Evolutionary conservation across 2,329 filamentous ascomycete species (phyloP).

Genomic region (Calonectria pseudoturangicola): DNA sequence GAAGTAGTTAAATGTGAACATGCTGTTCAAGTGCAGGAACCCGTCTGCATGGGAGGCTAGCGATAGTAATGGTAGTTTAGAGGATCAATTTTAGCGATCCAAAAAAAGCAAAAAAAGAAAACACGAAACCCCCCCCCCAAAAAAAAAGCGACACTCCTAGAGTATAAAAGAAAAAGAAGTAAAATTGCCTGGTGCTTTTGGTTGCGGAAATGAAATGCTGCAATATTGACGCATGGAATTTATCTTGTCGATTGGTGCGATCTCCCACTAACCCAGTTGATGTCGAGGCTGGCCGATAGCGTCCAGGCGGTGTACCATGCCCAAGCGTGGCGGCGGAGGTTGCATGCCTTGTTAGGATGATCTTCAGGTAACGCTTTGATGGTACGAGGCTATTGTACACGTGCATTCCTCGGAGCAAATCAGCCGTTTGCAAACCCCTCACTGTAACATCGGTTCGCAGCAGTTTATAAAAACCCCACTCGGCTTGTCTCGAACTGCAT

Average conservation of each 20-base stretch:
- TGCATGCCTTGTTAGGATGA: constrained; percentile 3
- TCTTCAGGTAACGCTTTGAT: constrained; percentile 3
- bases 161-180: too few relatives aligned
- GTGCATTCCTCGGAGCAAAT: constrained; percentile 23
- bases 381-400: constrained; percentile 12
- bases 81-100: not conserved
- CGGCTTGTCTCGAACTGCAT: constrained; percentile 4
- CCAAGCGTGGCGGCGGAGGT: constrained; percentile 16
- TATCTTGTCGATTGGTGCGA: not conserved
- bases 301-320: constrained; percentile 7
- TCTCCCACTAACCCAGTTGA: not conserved
- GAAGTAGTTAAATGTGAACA: not conserved
- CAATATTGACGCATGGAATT: not conserved
- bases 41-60: not conserved
- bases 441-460: constrained; percentile 11
- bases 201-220: not conserved
- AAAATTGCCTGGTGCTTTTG: not conserved
- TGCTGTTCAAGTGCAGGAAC: not conserved
- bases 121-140: not conserved
- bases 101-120: not conserved
- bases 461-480: not conserved
- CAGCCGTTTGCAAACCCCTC: constrained; percentile 27
- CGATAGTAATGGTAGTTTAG: not conserved
- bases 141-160: not conserved
- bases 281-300: not conserved